Evolutionary conservation across 1,139 yeast species (phyloP).

Genomic region (Yamadazyma mexicana): DNA sequence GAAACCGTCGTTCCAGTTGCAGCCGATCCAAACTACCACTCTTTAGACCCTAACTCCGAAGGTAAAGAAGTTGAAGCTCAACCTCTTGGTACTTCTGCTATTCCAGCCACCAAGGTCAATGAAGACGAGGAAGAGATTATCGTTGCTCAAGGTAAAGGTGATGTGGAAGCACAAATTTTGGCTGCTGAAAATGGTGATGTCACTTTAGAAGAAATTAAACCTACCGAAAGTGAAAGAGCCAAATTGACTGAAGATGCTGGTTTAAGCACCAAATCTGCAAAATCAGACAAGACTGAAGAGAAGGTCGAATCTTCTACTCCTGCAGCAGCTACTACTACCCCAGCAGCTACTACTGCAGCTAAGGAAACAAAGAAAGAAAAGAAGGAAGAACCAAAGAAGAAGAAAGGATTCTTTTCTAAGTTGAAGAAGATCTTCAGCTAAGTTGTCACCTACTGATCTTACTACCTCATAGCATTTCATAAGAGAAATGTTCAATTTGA

Average conservation of each 20-base stretch:
- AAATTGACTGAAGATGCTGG: constrained; percentile 37
- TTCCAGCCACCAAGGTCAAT: constrained; percentile 5
- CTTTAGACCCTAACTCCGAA: constrained; percentile 34
- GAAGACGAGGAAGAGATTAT: constrained; percentile 37
- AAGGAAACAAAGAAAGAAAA: constrained; percentile 26
- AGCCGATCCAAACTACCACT: constrained; percentile 16
- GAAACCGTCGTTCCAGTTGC: background rate
- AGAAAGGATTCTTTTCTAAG: constrained; percentile 47
- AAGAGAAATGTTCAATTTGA: background rate
- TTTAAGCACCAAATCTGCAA: constrained; percentile 13
- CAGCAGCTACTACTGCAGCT: constrained; percentile 8
- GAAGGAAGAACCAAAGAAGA: constrained; percentile 41
- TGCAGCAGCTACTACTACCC: constrained; percentile 6
- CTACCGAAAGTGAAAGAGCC: constrained; percentile 38
- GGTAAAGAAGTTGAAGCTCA: constrained; percentile 31
- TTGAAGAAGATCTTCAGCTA: constrained; percentile 44
- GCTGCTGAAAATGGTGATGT: constrained; percentile 41
- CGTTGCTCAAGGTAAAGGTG: constrained; percentile 39
- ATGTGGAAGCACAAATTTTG: constrained; percentile 36
- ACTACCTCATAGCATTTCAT: background rate
- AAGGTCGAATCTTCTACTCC: constrained; percentile 1
- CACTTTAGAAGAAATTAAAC: constrained; percentile 44
- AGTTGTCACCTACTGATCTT: background rate
- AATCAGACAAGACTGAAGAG: constrained; percentile 8
- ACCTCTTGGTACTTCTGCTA: constrained; percentile 15